Percentiles rank a stretch among this genome's conserved stretches.
Conservation (phyloP, 75 land plant species). For the Picea glauca region DNA sequence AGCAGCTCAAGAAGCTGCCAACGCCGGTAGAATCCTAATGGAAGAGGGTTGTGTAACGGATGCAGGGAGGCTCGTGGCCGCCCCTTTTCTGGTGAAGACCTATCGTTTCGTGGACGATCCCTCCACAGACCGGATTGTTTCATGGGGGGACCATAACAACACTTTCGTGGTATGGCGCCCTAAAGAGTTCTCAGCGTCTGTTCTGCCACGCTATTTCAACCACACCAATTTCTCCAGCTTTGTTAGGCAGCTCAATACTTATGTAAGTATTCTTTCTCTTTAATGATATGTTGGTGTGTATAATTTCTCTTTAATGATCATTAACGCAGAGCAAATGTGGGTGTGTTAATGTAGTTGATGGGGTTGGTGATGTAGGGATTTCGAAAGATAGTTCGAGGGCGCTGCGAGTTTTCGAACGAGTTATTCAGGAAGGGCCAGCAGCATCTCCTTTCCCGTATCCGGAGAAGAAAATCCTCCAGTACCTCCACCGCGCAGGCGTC, state of each 20-base stretch:
- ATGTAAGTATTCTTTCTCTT: slow-evolving; percentile 38
- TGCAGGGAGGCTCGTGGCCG: slow-evolving; percentile 9
- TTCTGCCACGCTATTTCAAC: slow-evolving; percentile 64
- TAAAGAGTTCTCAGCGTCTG: slow-evolving; percentile 60
- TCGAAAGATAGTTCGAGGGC: slow-evolving; percentile 78
- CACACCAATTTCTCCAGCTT: slow-evolving; percentile 74
- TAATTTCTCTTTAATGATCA: neutral
- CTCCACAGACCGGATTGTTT: slow-evolving; percentile 50
- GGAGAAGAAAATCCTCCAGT: slow-evolving; percentile 41
- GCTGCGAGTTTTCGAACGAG: slow-evolving; percentile 93
- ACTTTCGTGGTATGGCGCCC: slow-evolving; percentile 67
- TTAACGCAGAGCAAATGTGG: neutral
- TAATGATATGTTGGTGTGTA: too few relatives aligned
- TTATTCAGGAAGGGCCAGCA: slow-evolving; percentile 81
- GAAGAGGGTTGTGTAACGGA: neutral
- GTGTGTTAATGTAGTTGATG: too few relatives aligned
- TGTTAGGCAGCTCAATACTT: slow-evolving; percentile 91
- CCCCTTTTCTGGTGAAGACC: slow-evolving; percentile 55
- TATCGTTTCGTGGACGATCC: slow-evolving; percentile 65
- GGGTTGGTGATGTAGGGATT: slow-evolving; percentile 54
- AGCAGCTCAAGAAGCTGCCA: too few relatives aligned
- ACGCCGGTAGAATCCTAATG: too few relatives aligned
- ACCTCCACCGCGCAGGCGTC: neutral
- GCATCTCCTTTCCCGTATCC: slow-evolving; percentile 81
- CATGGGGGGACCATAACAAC: slow-evolving; percentile 60